Conservation (phyloP, 352 stramenopile genomes). For the Pythium myriotylum region DNA sequence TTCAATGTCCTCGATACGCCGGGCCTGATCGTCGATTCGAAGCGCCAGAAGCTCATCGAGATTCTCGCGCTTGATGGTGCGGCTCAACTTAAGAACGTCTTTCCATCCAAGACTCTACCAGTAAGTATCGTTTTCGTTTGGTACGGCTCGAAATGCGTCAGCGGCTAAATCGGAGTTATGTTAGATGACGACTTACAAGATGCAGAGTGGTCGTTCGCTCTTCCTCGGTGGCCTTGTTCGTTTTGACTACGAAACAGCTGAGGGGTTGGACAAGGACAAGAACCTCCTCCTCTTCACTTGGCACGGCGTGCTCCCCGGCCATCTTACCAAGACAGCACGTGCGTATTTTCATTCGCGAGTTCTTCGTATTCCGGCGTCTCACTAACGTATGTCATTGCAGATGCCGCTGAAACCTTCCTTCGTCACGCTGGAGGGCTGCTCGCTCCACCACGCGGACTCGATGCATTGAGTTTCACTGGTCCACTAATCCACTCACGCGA, state of each 20-base stretch:
- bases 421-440: constrained; percentile 80
- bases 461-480: constrained; percentile 78
- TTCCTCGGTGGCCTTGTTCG: constrained; percentile 77
- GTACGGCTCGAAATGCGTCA: not conserved
- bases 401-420: constrained; percentile 74
- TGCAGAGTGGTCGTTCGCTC: constrained; percentile 68
- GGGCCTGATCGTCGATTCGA: constrained; percentile 74
- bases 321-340: constrained; percentile 82
- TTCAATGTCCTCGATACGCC: constrained; percentile 86
- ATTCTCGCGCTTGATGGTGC: constrained; percentile 68
- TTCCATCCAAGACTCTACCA: constrained; percentile 74
- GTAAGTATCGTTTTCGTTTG: constrained; percentile 29
- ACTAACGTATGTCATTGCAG: constrained; percentile 32
- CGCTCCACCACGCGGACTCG: constrained; percentile 72
- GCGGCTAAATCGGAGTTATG: not conserved
- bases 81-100: constrained; percentile 72
- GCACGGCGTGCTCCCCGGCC: constrained; percentile 84
- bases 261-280: constrained; percentile 39
- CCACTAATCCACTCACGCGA: constrained; percentile 57
- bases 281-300: constrained; percentile 77
- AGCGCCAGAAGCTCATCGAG: constrained; percentile 81
- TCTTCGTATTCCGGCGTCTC: too few species aligned
- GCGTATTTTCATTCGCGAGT: too few species aligned
- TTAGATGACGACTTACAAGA: constrained; percentile 70
- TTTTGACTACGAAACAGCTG: constrained; percentile 73